Percentiles rank a stretch among this genome's conserved stretches.
phyloP scores from a whole-genome alignment of 345 rosid species.

The Rhodamnia rubescens region DNA sequence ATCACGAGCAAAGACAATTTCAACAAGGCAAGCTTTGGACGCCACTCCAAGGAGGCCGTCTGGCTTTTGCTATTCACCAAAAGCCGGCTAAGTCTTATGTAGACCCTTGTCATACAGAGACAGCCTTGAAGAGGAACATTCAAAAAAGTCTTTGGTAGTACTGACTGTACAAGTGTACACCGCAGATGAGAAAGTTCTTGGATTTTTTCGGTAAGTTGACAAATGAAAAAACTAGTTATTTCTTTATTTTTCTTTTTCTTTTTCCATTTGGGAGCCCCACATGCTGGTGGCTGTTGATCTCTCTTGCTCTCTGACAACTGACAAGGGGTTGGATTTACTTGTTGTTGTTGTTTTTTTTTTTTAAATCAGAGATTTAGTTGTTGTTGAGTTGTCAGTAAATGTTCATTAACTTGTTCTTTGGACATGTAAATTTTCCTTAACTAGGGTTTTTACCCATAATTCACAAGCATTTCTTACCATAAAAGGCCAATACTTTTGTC shows the following conservation, averaged over 20 bases:
- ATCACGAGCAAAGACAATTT: not conserved
- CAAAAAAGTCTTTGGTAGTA: not conserved
- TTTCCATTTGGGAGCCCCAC: not conserved
- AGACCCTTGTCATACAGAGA: not conserved
- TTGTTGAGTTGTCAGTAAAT: not conserved
- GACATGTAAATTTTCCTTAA: no score
- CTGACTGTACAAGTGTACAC: not conserved
- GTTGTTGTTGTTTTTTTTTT: no score
- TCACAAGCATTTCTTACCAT: not conserved
- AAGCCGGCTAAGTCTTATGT: not conserved
- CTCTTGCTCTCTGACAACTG: not conserved
- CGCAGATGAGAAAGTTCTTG: not conserved
- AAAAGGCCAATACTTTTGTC: not conserved
- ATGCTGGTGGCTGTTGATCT: not conserved
- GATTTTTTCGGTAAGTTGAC: not conserved
- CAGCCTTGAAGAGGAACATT: not conserved
- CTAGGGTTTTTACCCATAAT: not conserved
- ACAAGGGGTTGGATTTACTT: not conserved
- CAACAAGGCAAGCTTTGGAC: not conserved
- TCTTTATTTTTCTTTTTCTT: not conserved
- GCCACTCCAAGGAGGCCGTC: not conserved
- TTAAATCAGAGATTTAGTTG: not conserved
- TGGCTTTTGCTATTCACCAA: not conserved
- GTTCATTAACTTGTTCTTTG: no score
- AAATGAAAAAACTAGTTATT: not conserved